A percentile compares a stretch with the other conserved stretches of the same genome.
Evolutionary conservation across 345 rosid genomes (phyloP).

Genomic region (Ceriops tagal): DNA sequence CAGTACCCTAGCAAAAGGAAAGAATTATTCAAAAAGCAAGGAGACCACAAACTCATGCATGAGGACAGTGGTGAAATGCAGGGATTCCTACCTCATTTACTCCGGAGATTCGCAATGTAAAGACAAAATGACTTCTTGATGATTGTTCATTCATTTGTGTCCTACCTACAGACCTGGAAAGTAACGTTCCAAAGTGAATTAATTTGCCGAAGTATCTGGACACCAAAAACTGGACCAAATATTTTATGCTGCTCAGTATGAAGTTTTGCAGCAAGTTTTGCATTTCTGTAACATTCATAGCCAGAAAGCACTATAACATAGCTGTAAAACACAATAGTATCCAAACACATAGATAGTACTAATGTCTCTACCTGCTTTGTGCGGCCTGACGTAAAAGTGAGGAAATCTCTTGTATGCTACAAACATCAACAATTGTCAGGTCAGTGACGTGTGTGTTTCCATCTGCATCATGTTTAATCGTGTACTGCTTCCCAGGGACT

Average conservation of each 20-base stretch:
- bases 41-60: neutral
- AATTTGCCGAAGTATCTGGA: no score
- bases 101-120: constrained; percentile 78
- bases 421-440: constrained; percentile 76
- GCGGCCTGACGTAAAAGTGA: constrained; percentile 76
- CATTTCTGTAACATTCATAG: no score
- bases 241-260: neutral
- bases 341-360: neutral
- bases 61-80: neutral
- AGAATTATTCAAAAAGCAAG: constrained; percentile 10
- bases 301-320: no score
- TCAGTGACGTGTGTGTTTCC: constrained; percentile 80
- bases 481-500: constrained; percentile 65
- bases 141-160: constrained; percentile 68
- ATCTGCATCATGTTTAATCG: constrained; percentile 74
- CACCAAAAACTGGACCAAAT: no score
- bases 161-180: constrained; percentile 75
- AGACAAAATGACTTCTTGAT: constrained; percentile 80
- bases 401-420: constrained; percentile 68
- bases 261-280: no score
- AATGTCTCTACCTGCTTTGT: constrained; percentile 64
- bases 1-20: constrained; percentile 56
- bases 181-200: neutral
- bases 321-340: no score
- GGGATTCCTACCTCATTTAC: constrained; percentile 60